These are phyloP conservation scores for Xylaria sp. DNA, from an alignment of 2,329 filamentous ascomycete genomes.

Conservation along the genomic window DNA sequence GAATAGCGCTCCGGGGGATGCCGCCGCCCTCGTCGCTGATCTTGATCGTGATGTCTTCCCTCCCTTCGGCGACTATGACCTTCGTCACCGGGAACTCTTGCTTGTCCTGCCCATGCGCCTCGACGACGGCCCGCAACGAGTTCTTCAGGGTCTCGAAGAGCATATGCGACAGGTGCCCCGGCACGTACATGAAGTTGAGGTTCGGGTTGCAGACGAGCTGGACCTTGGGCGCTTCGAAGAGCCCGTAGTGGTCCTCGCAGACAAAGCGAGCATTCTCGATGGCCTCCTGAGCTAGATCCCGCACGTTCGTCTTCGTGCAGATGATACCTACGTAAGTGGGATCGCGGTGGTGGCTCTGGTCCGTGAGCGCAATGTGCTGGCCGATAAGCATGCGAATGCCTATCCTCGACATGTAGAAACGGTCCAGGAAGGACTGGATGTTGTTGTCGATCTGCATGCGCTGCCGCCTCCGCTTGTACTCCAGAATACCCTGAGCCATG, in stretches of 20 bases:
- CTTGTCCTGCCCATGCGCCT: constrained; percentile 91
- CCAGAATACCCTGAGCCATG: constrained; percentile 94
- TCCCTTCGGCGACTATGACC: constrained; percentile 95
- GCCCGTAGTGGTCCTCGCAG: constrained; percentile 96
- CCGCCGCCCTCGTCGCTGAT: constrained; percentile 95
- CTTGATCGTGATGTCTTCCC: constrained; percentile 99
- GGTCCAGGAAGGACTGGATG: constrained; percentile 95
- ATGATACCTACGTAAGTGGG: constrained; percentile 98
- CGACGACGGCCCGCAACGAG: constrained; percentile 93
- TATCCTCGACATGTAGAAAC: constrained; percentile 99
- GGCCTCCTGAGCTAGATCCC: constrained; percentile 91
- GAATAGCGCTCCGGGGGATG: constrained; percentile 89
- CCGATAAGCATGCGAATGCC: constrained; percentile 99
- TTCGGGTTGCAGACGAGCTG: constrained; percentile 94
- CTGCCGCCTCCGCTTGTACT: constrained; percentile 96
- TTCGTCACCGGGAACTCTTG: constrained; percentile 96
- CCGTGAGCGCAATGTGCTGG: constrained; percentile 95
- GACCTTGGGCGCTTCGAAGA: constrained; percentile 95
- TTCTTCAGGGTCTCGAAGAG: constrained; percentile 99
- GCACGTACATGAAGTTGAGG: constrained; percentile 99
- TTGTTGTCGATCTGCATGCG: constrained; percentile 98
- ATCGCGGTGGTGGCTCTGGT: constrained; percentile 86
- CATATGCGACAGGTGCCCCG: constrained; percentile 98
- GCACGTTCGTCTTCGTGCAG: constrained; percentile 97
- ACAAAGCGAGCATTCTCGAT: constrained; percentile 99